Evolutionary conservation across 2,329 filamentous ascomycete genomes (phyloP), one percentile per base, ranked within the genome.

Genomic region (Colletotrichum sidae): DNA sequence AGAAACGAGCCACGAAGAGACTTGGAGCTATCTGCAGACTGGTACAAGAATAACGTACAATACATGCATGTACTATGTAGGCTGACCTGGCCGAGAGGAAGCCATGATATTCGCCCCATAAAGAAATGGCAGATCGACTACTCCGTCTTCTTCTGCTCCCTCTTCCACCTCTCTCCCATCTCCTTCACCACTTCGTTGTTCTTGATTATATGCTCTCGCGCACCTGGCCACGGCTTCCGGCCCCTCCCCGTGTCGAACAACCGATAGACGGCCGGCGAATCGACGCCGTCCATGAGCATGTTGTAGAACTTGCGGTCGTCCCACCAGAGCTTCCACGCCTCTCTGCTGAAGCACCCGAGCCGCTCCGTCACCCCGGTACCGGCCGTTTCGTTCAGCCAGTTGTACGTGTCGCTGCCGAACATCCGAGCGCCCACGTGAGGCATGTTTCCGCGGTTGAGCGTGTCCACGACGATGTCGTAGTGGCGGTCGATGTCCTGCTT

Each of bases 281-380:
- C 76, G 2, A 77, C 68, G 0, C 80, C 80, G n/a, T 75, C 71
- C 71, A 79, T 78, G 58, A 81, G 70, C 56, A 80, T 59, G 9
- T 74, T 75, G 58, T 80, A 82, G 34, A 83, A 73, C 62, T 74
- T 74, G 39, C 74, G 73, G 57, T 83, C 77, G 10, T 67, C 72
- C 71, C 76, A 77, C 80, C 80, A 82, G 38, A 83, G 76, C 67
- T 73, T 73, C 81, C 81, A 83, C 4, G 76, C 78, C 17, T 74
- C 72, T 72, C 71, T 75, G 4, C 75, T 76, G 70, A 77, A 81
- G 11, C 76, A 77, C 2, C 67, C 73, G 5, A 83, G 69, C 6
- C 76, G 73, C 50, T 81, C 77, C 45, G 67, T 72, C 33, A 82
- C 73, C 4, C 80, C 77, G 2, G 79, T 82, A 2, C 81, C 81